A percentile compares a stretch with the other conserved stretches of the same genome.
Evolutionary conservation across 805 yeast species (phyloP).

Genomic region (Candida lessepsii): DNA sequence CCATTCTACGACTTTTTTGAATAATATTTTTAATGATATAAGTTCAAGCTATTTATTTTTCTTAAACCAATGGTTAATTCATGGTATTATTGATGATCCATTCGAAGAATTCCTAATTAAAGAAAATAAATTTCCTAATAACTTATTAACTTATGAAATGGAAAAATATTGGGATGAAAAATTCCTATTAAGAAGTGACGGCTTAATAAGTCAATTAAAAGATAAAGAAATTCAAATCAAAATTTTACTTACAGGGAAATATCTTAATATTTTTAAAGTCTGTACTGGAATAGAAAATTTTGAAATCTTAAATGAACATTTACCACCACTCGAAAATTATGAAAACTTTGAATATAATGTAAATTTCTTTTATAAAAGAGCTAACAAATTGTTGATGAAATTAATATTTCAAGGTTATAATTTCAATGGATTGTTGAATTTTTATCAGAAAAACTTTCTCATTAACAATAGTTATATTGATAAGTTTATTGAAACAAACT

Average conservation of each 20-base stretch:
- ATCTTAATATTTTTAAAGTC: conserved; percentile 66
- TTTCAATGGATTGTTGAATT: conserved; percentile 45
- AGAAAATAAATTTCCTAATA: conserved; percentile 33
- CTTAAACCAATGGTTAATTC: conserved; percentile 75
- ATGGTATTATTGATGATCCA: conserved; percentile 75
- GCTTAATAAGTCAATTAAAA: conserved; percentile 64
- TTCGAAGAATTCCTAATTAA: conserved; percentile 80
- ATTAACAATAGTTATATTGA: conserved; percentile 53
- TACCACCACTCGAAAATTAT: conserved; percentile 27
- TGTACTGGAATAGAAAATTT: conserved; percentile 51
- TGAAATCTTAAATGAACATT: conserved; percentile 24
- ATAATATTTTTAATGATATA: conserved; percentile 52
- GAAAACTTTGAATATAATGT: conserved; percentile 54
- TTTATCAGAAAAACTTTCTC: conserved; percentile 58
- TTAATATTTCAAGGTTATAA: conserved; percentile 62
- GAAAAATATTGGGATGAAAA: conserved; percentile 75
- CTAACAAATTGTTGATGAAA: conserved; percentile 60
- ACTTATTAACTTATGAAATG: conserved; percentile 35
- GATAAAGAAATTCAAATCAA: conserved; percentile 55
- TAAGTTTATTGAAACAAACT: conserved; percentile 49
- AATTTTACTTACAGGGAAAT: conserved; percentile 80
- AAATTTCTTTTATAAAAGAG: conserved; percentile 59
- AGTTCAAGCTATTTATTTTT: conserved; percentile 62
- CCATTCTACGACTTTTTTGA: conserved; percentile 50
- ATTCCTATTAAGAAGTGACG: conserved; percentile 71